Base-by-base conservation (phyloP, 169 alveolate species). In the Plasmodium berghei region DNA sequence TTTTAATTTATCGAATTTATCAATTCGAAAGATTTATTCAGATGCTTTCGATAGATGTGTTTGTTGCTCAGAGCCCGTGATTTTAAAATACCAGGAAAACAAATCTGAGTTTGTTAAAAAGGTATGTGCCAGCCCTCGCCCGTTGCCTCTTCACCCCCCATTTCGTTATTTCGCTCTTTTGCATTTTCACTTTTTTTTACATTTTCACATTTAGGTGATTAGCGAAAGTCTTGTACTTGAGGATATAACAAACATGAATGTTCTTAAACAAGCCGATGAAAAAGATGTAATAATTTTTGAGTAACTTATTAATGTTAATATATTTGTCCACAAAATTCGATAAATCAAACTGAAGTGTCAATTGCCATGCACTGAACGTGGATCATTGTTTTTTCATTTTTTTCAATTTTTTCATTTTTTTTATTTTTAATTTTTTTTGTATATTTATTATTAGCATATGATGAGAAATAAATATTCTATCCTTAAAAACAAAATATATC, bases 41-140 rank as follows among this genome's bases (percentile, higher is more conserved):
- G 91, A 90, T 48, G 73, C 90, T 1, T 92, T 92, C 14, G 94
- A 89, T 9, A 62, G 45, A 52, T 94, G 96, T 72, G 22, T 94
- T 24, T 94, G 96, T 22, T 94, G 96, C 52, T 94, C 96, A 52
- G 77, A 69, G 22, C 48, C 18, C 1, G 92, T 94, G 3, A 56
- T 94, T 34, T 24, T 55, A 46, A 26, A 34, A 12, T 87, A 88
- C 28, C 91, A 83, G 40, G 52, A 69, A 16, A 72, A 90, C 55
- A 74, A 87, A 49, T 45, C 71, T 40, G 71, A 6, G 1, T 91
- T 94, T 58, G 46, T 92, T 16, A 24, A 69, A 72, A 73, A 88
- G 72, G 95, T 92, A 6, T 14, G 87, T 48, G 2, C 22, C 61
- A 46, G 58, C 55, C 10, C 55, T 10, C 55, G 55, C 55, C 6